Conservation (phyloP, 495 filamentous ascomycete species). For the Bacidia rubella region DNA sequence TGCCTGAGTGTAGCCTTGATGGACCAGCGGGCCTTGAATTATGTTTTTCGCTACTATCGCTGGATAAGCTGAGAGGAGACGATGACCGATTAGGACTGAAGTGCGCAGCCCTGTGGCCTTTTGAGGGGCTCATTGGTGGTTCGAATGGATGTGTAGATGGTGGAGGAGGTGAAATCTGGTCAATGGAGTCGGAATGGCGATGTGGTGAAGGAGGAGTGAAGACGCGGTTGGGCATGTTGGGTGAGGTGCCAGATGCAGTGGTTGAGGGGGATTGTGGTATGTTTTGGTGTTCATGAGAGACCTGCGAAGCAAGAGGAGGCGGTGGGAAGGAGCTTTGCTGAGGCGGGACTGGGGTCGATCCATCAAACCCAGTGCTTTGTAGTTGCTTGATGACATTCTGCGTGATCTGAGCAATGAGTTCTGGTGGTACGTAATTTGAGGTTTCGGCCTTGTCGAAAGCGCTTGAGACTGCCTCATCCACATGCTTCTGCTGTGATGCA, state of each 20-base stretch:
- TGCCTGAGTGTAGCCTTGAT: conserved; percentile 32
- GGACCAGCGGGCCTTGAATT: conserved; percentile 21
- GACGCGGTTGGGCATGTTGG: conserved; percentile 23
- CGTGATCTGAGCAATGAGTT: conserved; percentile 36
- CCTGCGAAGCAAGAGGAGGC: background rate
- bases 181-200: conserved; percentile 14
- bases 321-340: conserved; percentile 19
- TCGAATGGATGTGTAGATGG: conserved; percentile 14
- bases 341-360: conserved; percentile 12
- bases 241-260: conserved; percentile 24
- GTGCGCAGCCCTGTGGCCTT: background rate
- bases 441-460: conserved; percentile 29
- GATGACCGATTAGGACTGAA: conserved; percentile 10
- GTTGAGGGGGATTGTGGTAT: conserved; percentile 18
- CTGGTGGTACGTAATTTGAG: conserved; percentile 31
- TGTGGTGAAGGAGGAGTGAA: conserved; percentile 33
- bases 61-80: conserved; percentile 25
- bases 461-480: conserved; percentile 38
- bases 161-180: conserved; percentile 19
- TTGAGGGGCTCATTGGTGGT: conserved; percentile 12
- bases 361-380: conserved; percentile 31
- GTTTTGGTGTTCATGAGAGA: conserved; percentile 12
- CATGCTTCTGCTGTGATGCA: conserved; percentile 18
- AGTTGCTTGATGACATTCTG: conserved; percentile 42
- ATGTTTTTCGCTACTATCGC: conserved; percentile 18